Conservation (phyloP, 768 basidiomycete species). For the Lactarius quietus region DNA sequence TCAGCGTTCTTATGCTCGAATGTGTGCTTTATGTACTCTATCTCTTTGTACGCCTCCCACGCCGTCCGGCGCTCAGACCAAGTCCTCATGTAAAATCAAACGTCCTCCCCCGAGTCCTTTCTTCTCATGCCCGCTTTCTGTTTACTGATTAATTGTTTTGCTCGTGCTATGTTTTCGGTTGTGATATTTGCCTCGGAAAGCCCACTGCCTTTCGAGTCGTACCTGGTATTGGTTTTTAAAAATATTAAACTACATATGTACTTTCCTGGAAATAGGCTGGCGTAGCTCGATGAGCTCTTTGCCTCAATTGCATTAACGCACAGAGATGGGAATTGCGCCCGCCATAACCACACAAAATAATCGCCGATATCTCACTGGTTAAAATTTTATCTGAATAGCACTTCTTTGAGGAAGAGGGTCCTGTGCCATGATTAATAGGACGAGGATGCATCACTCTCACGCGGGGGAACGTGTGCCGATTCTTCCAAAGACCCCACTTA, state of each 20-base stretch:
- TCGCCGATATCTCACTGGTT: too few species aligned
- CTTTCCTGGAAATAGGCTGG: neutral
- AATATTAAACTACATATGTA: neutral
- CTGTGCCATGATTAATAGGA: neutral
- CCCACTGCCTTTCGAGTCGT: neutral
- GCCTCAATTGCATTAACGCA: too few species aligned
- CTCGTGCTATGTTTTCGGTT: neutral
- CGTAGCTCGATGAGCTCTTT: neutral
- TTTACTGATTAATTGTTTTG: slow-evolving; percentile 4
- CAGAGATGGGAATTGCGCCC: too few species aligned
- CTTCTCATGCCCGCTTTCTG: neutral
- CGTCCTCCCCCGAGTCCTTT: neutral
- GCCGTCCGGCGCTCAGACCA: neutral
- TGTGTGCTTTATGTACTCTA: neutral
- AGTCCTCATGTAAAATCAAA: slow-evolving; percentile 1
- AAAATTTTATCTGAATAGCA: too few species aligned
- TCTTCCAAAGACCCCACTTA: too few species aligned
- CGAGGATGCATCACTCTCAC: neutral
- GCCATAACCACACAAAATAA: too few species aligned
- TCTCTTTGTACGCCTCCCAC: neutral
- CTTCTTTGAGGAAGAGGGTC: neutral
- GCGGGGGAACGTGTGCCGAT: too few species aligned
- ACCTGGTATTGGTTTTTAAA: neutral
- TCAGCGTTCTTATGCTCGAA: neutral
- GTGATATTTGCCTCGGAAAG: neutral